phyloP scores from a whole-genome alignment of 2,329 filamentous ascomycete species.

The Xylariaceae sp. region DNA sequence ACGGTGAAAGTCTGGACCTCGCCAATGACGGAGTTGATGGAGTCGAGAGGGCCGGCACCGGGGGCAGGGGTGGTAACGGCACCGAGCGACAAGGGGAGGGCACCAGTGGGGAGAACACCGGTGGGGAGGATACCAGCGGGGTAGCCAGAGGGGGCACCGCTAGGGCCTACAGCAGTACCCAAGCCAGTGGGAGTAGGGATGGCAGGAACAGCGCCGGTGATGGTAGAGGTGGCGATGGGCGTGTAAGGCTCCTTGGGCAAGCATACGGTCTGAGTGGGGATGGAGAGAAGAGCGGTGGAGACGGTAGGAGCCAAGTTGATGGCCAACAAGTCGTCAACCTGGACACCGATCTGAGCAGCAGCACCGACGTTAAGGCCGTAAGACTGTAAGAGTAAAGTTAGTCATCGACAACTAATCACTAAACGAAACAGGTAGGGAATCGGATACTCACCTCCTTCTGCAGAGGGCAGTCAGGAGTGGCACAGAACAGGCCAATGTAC shows the following conservation, averaged over 20 bases:
- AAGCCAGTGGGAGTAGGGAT: slow-evolving; percentile 1
- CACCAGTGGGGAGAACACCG: background rate
- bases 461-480: slow-evolving; percentile 35
- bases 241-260: slow-evolving; percentile 16
- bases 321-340: slow-evolving; percentile 34
- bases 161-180: background rate
- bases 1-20: slow-evolving; percentile 29
- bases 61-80: slow-evolving; percentile 6
- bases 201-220: slow-evolving; percentile 6
- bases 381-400: slow-evolving; percentile 7
- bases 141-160: background rate
- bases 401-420: background rate
- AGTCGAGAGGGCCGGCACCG: background rate
- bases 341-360: slow-evolving; percentile 32
- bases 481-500: slow-evolving; percentile 41
- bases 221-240: background rate
- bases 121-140: background rate
- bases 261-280: slow-evolving; percentile 37
- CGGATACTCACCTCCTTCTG: slow-evolving; percentile 27
- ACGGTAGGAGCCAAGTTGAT: slow-evolving; percentile 38
- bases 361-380: slow-evolving; percentile 39
- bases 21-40: slow-evolving; percentile 7
- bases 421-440: background rate
- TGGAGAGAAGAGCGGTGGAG: slow-evolving; percentile 36
- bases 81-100: background rate